Conservation (phyloP, 768 basidiomycete species). For the Trametes villosa region DNA sequence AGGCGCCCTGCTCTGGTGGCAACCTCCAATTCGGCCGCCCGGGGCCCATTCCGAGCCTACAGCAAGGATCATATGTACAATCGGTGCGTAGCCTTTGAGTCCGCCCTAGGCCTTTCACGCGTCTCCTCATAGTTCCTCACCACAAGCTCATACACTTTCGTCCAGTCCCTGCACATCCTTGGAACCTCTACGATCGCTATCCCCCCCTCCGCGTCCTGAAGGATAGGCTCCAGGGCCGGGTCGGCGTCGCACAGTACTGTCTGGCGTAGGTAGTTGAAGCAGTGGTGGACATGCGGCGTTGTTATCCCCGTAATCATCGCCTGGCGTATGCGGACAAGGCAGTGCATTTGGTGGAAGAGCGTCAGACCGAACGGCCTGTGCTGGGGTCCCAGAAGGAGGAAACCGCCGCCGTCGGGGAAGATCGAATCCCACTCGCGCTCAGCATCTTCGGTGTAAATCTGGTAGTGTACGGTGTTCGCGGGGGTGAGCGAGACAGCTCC, state of each 20-base stretch:
- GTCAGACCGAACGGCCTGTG: slow-evolving; percentile 27
- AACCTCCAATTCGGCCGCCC: no score
- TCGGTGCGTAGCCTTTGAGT: no score
- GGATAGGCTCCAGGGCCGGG: slow-evolving; percentile 35
- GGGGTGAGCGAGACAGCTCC: slow-evolving; percentile 18
- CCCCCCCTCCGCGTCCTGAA: not conserved
- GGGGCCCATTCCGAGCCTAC: no score
- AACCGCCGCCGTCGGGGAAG: slow-evolving; percentile 15
- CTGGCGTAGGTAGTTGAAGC: slow-evolving; percentile 39
- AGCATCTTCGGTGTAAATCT: slow-evolving; percentile 25
- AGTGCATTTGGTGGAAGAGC: slow-evolving; percentile 30
- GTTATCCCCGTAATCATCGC: slow-evolving; percentile 17
- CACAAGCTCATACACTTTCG: not conserved
- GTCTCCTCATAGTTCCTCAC: no score
- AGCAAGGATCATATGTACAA: no score
- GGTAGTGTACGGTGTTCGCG: slow-evolving; percentile 39
- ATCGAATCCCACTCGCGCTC: slow-evolving; percentile 37
- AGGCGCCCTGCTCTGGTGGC: no score
- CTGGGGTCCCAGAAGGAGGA: no score
- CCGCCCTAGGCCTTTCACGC: no score
- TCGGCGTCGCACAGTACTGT: slow-evolving; percentile 37
- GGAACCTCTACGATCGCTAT: not conserved
- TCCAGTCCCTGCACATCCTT: slow-evolving; percentile 1
- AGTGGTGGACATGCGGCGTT: slow-evolving; percentile 34
- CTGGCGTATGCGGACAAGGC: slow-evolving; percentile 31